A percentile compares a stretch with the other conserved stretches of the same genome.
Evolutionary conservation across 2,329 filamentous ascomycete species (phyloP).

Genomic region (Sporothrix variecibatus): DNA sequence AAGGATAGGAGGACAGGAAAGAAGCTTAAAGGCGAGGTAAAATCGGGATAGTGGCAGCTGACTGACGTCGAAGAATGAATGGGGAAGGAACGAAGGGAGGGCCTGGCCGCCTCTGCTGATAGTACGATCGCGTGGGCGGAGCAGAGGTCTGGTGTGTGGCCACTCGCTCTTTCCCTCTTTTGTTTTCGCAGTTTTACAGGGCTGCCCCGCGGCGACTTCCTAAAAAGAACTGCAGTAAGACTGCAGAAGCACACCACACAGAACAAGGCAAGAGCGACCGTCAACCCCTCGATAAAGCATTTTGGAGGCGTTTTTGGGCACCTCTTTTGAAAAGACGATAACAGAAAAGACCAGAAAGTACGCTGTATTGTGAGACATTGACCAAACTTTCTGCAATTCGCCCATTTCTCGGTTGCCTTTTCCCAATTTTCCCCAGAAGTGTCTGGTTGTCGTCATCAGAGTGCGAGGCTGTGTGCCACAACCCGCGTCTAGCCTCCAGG

Average conservation of each 20-base stretch:
- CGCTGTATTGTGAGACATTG: background rate
- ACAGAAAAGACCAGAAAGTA: background rate
- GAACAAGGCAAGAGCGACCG: background rate
- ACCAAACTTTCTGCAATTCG: background rate
- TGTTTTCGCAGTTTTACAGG: background rate
- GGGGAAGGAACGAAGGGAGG: background rate
- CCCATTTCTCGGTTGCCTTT: background rate
- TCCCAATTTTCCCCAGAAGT: background rate
- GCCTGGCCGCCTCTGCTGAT: background rate
- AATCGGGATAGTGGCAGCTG: slow-evolving; percentile 5
- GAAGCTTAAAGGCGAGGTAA: background rate
- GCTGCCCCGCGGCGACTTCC: slow-evolving; percentile 12
- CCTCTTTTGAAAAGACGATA: background rate
- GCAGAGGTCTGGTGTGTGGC: too few relatives aligned
- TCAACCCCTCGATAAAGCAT: background rate
- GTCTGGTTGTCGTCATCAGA: slow-evolving; percentile 28
- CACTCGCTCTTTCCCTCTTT: background rate
- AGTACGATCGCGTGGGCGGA: background rate
- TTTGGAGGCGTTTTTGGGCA: background rate
- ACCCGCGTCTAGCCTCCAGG: slow-evolving; percentile 7
- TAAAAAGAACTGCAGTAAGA: background rate
- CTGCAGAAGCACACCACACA: background rate
- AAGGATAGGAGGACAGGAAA: background rate
- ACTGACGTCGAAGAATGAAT: slow-evolving; percentile 12
- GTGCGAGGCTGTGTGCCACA: slow-evolving; percentile 22